Conservation (phyloP, 2,329 filamentous ascomycete genomes). For the Sporothrix inflata region DNA sequence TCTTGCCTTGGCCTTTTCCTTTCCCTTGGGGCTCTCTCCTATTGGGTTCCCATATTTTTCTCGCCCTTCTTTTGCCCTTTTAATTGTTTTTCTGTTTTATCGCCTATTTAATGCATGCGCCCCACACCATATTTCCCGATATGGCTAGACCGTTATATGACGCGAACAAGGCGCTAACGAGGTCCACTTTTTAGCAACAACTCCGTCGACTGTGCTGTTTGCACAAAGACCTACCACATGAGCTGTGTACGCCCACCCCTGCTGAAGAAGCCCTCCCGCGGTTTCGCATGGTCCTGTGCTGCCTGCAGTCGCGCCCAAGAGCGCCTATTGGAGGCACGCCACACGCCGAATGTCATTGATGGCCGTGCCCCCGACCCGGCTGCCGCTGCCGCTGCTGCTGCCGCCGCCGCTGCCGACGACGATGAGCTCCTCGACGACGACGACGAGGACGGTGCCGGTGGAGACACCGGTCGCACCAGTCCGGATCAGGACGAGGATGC, state of each 20-base stretch:
- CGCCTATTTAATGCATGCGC: slow-evolving; percentile 29
- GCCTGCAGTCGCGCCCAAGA: slow-evolving; percentile 96
- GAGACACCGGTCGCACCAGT: slow-evolving; percentile 65
- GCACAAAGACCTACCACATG: slow-evolving; percentile 96
- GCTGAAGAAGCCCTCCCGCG: slow-evolving; percentile 92
- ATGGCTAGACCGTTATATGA: slow-evolving; percentile 29
- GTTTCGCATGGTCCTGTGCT: slow-evolving; percentile 97
- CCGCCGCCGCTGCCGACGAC: slow-evolving; percentile 62
- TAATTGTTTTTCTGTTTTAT: slow-evolving; percentile 32
- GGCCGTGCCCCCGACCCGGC: slow-evolving; percentile 60
- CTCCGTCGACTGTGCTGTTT: slow-evolving; percentile 96
- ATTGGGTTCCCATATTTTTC: slow-evolving; percentile 10
- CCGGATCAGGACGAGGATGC: slow-evolving; percentile 61
- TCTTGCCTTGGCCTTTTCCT: slow-evolving; percentile 1
- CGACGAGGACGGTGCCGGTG: slow-evolving; percentile 70
- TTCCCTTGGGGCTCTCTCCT: not conserved
- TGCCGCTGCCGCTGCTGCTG: not conserved
- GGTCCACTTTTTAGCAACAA: slow-evolving; percentile 65
- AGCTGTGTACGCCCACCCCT: slow-evolving; percentile 91
- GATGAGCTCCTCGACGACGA: slow-evolving; percentile 70
- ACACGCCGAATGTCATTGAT: slow-evolving; percentile 73
- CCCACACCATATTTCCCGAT: slow-evolving; percentile 30
- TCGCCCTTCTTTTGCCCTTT: slow-evolving; percentile 20
- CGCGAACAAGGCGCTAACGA: slow-evolving; percentile 33
- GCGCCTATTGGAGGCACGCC: slow-evolving; percentile 83